Evolutionary conservation across 208 protist species (phyloP).

Genomic region (Entamoeba histolytica): DNA sequence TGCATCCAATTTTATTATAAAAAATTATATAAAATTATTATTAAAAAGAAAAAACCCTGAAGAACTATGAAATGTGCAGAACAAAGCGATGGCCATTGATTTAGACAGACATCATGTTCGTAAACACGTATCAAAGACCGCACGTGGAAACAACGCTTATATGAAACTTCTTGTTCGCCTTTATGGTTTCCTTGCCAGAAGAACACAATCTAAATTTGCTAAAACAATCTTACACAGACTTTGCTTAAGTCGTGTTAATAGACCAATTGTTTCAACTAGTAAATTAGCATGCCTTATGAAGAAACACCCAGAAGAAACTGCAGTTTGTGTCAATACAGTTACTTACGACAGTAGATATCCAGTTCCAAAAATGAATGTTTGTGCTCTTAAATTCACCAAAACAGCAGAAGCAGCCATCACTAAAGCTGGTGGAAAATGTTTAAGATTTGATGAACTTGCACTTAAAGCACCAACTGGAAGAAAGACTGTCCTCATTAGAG

Average conservation of each 20-base stretch:
- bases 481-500: slow-evolving; percentile 85
- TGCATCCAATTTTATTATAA: too few relatives aligned
- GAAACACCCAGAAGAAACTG: slow-evolving; percentile 70
- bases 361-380: slow-evolving; percentile 53
- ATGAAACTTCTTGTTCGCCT: neutral
- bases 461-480: slow-evolving; percentile 75
- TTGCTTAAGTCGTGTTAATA: slow-evolving; percentile 75
- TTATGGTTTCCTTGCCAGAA: neutral
- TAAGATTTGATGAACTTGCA: slow-evolving; percentile 97
- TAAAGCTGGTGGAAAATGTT: slow-evolving; percentile 79
- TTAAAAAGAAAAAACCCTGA: too few relatives aligned
- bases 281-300: slow-evolving; percentile 59
- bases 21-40: too few relatives aligned
- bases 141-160: neutral
- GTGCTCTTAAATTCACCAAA: slow-evolving; percentile 89
- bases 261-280: slow-evolving; percentile 74
- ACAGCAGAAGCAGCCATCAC: slow-evolving; percentile 83
- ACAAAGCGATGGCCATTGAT: neutral
- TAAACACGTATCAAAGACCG: neutral
- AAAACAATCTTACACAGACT: slow-evolving; percentile 77
- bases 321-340: slow-evolving; percentile 86
- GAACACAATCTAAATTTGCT: slow-evolving; percentile 86
- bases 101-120: neutral
- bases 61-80: too few relatives aligned
- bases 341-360: slow-evolving; percentile 86